Evolutionary conservation across 2,329 filamentous ascomycete species (phyloP), one percentile per base, ranked within the genome.

Genomic region (Orbilia brochopaga): DNA sequence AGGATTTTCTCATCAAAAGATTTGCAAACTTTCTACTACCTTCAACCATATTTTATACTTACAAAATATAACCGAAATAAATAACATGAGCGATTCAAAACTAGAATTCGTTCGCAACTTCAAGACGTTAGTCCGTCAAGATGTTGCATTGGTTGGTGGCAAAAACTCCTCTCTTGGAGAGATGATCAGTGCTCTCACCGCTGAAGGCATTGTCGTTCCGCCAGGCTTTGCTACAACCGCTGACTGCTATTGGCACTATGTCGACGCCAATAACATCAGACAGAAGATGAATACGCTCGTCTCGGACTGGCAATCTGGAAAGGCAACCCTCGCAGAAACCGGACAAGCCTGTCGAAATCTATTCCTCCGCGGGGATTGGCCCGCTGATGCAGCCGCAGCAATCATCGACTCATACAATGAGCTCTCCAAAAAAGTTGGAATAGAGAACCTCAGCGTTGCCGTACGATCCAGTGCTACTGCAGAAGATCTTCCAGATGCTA

Each of bases 131-230:
- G 48, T 13, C 17, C 74, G 74, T 73, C 40, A 66, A 27, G 78
- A 78, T 74, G 78, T 74, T 19, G 73, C 69, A 27, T 52, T 78
- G 6, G 79, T 80, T 5, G 79, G 79, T 15, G 79, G 79, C 6
- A 80, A 80, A 74, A 80, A 80, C 56, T 78, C 79, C 11, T 80
- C 79, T 1, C 70, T 80, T 19, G 79, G 79, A 2, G 79, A 80
- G 72, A 80, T 80, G 78, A 79, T 80, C 58, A 65, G 76, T 21
- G 58, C 74, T 24, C 78, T 80, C 4, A 67, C 32, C 2, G 32
- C 69, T 10, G 55, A 78, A 56, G 78, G 77, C 1, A 77, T 80
- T 32, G 42, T 76, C 11, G 78, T 80, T 1, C 79, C 79, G 19
- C 75, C 78, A 15, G 79, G 79, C 78, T 58, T 80, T 69, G 78